A percentile compares a stretch with the other conserved stretches of the same genome.
Conservation (phyloP, 257 asterid species). For the Dorcoceras hygrometricum region DNA sequence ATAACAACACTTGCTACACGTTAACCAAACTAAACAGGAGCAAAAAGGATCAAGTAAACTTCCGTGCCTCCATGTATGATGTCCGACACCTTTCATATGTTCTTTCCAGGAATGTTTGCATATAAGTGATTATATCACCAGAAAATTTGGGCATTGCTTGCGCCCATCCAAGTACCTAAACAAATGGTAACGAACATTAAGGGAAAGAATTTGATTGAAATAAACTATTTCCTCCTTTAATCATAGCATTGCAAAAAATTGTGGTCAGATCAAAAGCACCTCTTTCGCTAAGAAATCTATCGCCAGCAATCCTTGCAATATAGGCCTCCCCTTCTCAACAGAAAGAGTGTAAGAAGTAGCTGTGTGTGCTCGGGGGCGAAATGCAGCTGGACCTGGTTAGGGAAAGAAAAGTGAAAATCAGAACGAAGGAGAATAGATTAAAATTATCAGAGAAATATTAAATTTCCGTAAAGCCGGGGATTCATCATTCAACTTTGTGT, state of each 20-base stretch:
- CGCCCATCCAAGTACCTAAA: constrained; percentile 97
- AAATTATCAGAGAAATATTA: constrained; percentile 11
- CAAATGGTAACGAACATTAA: constrained; percentile 10
- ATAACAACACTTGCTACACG: constrained; percentile 16
- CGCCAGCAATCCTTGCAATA: constrained; percentile 93
- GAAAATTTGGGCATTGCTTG: constrained; percentile 99
- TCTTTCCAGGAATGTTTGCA: constrained; percentile 94
- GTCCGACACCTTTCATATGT: constrained; percentile 99
- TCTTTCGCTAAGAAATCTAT: constrained; percentile 93
- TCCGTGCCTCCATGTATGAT: constrained; percentile 90
- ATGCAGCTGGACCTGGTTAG: constrained; percentile 91
- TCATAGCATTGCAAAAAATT: constrained; percentile 14
- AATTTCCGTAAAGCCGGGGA: constrained; percentile 19
- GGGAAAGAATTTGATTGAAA: constrained; percentile 17
- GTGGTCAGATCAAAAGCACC: constrained; percentile 41
- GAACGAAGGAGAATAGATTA: constrained; percentile 5
- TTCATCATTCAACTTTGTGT: constrained; percentile 16
- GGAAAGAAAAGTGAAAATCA: constrained; percentile 24
- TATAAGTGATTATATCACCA: constrained; percentile 75
- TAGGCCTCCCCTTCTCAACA: constrained; percentile 90
- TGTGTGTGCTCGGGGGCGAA: constrained; percentile 91
- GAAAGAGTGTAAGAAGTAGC: constrained; percentile 67
- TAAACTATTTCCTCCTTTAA: constrained; percentile 11
- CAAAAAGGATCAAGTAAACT: constrained; percentile 18
- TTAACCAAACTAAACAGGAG: constrained; percentile 23